Conservation (phyloP, 1,139 yeast species). For the Saccharomyces hybrid region DNA sequence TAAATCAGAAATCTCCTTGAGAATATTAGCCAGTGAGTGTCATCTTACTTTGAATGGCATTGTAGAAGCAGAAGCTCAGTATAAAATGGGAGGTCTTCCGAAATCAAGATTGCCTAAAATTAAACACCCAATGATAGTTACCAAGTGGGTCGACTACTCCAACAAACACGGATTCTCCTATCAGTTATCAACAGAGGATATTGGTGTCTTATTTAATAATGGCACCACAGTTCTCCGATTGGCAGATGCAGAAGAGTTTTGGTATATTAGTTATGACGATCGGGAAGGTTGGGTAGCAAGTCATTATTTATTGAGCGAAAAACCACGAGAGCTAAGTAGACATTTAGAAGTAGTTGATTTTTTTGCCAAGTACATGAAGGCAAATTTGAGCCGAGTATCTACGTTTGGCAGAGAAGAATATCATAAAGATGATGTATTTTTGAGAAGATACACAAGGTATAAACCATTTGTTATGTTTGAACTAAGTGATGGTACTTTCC, state of each 20-base stretch:
- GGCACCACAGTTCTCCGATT: slow-evolving; percentile 70
- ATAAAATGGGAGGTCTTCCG: slow-evolving; percentile 34
- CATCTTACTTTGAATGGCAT: slow-evolving; percentile 38
- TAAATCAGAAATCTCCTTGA: slow-evolving; percentile 32
- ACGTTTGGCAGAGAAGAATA: slow-evolving; percentile 37
- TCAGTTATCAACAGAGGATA: slow-evolving; percentile 81
- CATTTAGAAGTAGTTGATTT: slow-evolving; percentile 78
- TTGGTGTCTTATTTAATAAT: slow-evolving; percentile 86
- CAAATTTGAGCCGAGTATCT: slow-evolving; percentile 69
- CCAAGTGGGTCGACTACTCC: slow-evolving; percentile 97
- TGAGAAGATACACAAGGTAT: slow-evolving; percentile 75
- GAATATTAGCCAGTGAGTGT: slow-evolving; percentile 38
- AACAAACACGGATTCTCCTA: slow-evolving; percentile 94
- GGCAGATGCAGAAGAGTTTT: slow-evolving; percentile 54
- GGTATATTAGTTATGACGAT: slow-evolving; percentile 50
- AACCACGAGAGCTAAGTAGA: slow-evolving; percentile 56
- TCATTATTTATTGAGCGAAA: slow-evolving; percentile 47
- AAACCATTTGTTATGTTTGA: slow-evolving; percentile 84
- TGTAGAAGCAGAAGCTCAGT: slow-evolving; percentile 37
- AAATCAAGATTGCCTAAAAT: slow-evolving; percentile 30
- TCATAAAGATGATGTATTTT: slow-evolving; percentile 55
- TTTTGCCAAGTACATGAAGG: slow-evolving; percentile 76
- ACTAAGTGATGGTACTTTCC: slow-evolving; percentile 85
- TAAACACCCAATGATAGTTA: slow-evolving; percentile 65
- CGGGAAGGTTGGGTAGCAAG: slow-evolving; percentile 68